These are phyloP conservation scores for Emergomyces pasteurianus DNA, from an alignment of 2,329 filamentous ascomycete species.

Conservation along the genomic window DNA sequence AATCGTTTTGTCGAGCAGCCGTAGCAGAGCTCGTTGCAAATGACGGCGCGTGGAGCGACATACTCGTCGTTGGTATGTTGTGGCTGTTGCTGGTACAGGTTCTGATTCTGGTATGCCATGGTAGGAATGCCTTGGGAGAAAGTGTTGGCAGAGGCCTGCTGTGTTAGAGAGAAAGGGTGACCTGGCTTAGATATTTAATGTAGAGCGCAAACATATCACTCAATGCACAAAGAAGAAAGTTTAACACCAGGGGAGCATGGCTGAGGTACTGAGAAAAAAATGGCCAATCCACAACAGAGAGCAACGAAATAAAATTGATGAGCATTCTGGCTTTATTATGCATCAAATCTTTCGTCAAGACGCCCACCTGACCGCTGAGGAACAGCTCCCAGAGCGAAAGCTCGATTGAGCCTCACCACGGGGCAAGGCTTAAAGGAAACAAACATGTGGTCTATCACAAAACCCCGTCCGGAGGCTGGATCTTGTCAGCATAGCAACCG, in stretches of 20 bases:
- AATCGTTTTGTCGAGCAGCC: slow-evolving; percentile 1
- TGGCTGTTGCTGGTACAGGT: neutral
- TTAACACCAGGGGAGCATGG: neutral
- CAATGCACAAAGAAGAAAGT: neutral
- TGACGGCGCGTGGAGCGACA: neutral
- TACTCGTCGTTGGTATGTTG: neutral
- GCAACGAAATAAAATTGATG: neutral
- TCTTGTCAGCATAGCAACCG: neutral
- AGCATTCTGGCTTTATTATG: neutral
- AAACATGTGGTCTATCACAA: neutral
- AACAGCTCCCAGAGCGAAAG: neutral
- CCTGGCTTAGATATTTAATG: neutral
- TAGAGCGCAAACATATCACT: neutral
- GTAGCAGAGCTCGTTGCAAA: slow-evolving; percentile 2
- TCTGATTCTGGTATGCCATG: neutral
- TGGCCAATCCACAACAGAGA: neutral
- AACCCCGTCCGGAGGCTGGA: neutral
- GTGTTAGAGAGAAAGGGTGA: neutral
- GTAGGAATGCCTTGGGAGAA: neutral
- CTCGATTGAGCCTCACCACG: neutral
- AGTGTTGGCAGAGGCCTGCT: neutral
- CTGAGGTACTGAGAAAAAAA: neutral
- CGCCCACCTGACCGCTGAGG: neutral
- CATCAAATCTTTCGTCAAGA: neutral
- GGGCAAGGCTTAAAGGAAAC: neutral